Conservation (phyloP, 2,329 filamentous ascomycete genomes). For the Zymoseptoria pseudotritici region DNA sequence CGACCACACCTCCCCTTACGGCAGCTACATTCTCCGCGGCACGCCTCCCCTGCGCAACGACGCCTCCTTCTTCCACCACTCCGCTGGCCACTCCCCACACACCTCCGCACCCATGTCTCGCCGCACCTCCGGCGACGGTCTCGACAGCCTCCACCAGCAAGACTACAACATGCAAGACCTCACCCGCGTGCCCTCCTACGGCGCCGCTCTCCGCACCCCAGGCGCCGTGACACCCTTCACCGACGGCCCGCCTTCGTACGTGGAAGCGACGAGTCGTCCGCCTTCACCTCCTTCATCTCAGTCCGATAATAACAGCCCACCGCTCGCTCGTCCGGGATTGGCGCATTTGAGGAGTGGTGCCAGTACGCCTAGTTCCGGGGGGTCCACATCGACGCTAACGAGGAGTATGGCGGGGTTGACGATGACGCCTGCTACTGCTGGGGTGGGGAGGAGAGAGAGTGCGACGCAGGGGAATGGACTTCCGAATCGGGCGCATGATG, state of each 20-base stretch:
- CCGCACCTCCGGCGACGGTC: conserved; percentile 27
- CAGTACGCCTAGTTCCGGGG: conserved; percentile 19
- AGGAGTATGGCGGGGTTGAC: conserved; percentile 8
- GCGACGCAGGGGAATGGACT: background rate
- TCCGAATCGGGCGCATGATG: conserved; percentile 4
- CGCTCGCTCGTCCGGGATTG: conserved; percentile 22
- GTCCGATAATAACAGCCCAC: conserved; percentile 3
- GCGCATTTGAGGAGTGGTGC: conserved; percentile 22
- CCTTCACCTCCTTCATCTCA: conserved; percentile 26
- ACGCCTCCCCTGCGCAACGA: conserved; percentile 8
- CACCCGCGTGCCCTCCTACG: conserved; percentile 44
- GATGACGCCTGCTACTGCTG: background rate
- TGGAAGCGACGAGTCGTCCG: conserved; percentile 39
- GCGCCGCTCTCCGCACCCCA: conserved; percentile 42
- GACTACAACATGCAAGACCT: conserved; percentile 42
- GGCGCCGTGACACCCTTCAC: conserved; percentile 34
- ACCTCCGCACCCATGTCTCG: conserved; percentile 27
- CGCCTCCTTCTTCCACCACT: conserved; percentile 17
- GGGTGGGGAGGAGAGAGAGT: background rate
- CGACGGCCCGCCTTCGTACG: conserved; percentile 39
- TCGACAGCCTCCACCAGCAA: conserved; percentile 13
- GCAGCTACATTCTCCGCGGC: conserved; percentile 5
- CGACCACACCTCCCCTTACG: conserved; percentile 14
- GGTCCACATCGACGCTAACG: conserved; percentile 14
- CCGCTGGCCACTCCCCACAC: conserved; percentile 20